Percentiles rank a stretch among this genome's conserved stretches.
These are phyloP conservation scores for Actinomortierella wolfii DNA, from an alignment of 371 early-diverging fungal genomes.

Conservation along the genomic window DNA sequence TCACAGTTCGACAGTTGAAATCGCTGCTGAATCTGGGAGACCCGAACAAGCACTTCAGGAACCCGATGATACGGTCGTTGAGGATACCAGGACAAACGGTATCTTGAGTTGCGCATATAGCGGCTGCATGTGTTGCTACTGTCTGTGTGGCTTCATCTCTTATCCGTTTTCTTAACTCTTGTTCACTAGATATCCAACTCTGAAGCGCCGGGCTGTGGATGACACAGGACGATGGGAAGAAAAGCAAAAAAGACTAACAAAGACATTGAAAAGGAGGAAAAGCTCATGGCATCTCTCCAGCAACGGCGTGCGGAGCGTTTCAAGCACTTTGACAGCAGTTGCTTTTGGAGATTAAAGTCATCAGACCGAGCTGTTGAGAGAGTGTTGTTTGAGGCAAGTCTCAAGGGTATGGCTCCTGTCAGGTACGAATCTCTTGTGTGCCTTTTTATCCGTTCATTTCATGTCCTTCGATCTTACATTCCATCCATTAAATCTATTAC, in stretches of 20 bases:
- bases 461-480: not conserved
- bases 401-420: not conserved
- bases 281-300: not conserved
- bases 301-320: not conserved
- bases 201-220: not conserved
- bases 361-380: not conserved
- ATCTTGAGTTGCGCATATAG: too few relatives aligned
- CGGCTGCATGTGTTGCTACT: too few relatives aligned
- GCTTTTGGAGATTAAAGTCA: not conserved
- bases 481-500: not conserved
- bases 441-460: not conserved
- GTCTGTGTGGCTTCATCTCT: too few relatives aligned
- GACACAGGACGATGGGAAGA: not conserved
- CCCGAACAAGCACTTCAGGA: too few relatives aligned
- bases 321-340: not conserved
- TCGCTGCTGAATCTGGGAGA: not conserved
- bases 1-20: not conserved
- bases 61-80: too few relatives aligned
- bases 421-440: not conserved
- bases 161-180: too few relatives aligned
- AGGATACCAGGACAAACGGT: too few relatives aligned
- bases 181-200: not conserved
- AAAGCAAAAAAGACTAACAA: not conserved
- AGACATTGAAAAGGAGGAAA: not conserved
- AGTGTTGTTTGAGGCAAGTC: constrained; percentile 2